Base-by-base conservation (phyloP, 805 yeast genomes). In the Wickerhamomyces tratensis region DNA sequence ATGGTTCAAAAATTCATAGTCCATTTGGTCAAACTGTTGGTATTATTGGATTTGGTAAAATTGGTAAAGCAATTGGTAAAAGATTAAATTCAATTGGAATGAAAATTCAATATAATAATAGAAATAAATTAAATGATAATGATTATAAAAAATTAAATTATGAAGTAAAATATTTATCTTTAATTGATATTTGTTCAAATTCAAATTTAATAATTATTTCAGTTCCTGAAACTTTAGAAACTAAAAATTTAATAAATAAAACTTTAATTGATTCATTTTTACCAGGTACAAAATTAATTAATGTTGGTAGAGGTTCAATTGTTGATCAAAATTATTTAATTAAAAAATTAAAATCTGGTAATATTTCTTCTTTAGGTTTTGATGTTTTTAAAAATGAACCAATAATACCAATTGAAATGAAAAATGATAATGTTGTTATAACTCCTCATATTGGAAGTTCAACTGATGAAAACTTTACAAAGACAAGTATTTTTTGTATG, bases 381-480 rank as follows among this genome's bases (percentile, higher is more conserved):
- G 86, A 79, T 53, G 85, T 79, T 3, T 79, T 65, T 51, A 74
- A 74, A 50, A 51, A 64, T 13, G 86, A 79, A 53, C 86, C 86
- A 5, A 33, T 25, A 1, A 52, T 66, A 5, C 64, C 65, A 29
- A 41, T 42, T 8, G 50, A 53, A 15, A 47, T 64, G 20, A 42
- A 69, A 41, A 53, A 56, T 38, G 78, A 75, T 49, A 31, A 31
- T 31, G 75, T 75, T 8, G 52, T 72, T 3, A 52, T 76, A 43
- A 75, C 82, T 6, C 86, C 86, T 3, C 86, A 79, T 54, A 57
- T 77, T 39, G 86, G 81, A 0, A 76, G 82, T 27, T 70, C 79
- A 5, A 77, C 83, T 0, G 56, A 51, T 33, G 70, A 68, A 42
- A 71, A 67, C 44, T 71, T 62, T 42, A 64, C 68, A 41, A 62